phyloP scores from a whole-genome alignment of 2,329 filamentous ascomycete species.

The Beauveria scarabaeidicola region DNA sequence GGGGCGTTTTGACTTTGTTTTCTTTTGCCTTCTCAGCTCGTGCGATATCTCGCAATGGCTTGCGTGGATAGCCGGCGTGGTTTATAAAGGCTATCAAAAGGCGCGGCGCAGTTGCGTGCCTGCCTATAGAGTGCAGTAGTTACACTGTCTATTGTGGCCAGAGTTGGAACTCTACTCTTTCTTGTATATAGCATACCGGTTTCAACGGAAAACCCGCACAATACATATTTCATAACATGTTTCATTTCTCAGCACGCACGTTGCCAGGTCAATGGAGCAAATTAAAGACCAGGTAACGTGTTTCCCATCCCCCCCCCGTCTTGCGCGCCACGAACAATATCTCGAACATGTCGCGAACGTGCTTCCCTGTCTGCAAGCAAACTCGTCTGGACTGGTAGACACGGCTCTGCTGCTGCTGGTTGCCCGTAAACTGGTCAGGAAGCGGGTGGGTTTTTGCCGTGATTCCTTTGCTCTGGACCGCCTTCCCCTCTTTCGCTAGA shows the following conservation, averaged over 20 bases:
- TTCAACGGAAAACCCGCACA: background rate
- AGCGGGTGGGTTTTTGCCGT: too few relatives aligned
- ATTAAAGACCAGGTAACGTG: too few relatives aligned
- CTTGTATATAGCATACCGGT: background rate
- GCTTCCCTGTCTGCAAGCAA: too few relatives aligned
- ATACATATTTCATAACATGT: background rate
- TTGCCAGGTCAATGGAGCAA: too few relatives aligned
- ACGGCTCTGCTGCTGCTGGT: too few relatives aligned
- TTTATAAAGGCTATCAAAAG: slow-evolving; percentile 3
- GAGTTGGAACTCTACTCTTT: background rate
- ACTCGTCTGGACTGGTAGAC: too few relatives aligned
- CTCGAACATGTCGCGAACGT: too few relatives aligned
- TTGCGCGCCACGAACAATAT: too few relatives aligned
- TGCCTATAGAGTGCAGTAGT: background rate
- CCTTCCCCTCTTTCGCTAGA: background rate
- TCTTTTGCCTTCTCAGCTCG: background rate
- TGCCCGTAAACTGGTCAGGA: too few relatives aligned
- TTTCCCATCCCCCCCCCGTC: too few relatives aligned
- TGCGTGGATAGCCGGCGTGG: background rate
- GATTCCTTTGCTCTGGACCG: too few relatives aligned
- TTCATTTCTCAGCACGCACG: background rate
- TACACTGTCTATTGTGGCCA: background rate
- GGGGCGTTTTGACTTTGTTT: background rate
- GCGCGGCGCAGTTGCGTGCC: background rate
- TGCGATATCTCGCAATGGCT: background rate